A percentile compares a stretch with the other conserved stretches of the same genome.
Evolutionary conservation across 805 yeast species (phyloP).

Genomic region (Wickerhamiella bombiphila): DNA sequence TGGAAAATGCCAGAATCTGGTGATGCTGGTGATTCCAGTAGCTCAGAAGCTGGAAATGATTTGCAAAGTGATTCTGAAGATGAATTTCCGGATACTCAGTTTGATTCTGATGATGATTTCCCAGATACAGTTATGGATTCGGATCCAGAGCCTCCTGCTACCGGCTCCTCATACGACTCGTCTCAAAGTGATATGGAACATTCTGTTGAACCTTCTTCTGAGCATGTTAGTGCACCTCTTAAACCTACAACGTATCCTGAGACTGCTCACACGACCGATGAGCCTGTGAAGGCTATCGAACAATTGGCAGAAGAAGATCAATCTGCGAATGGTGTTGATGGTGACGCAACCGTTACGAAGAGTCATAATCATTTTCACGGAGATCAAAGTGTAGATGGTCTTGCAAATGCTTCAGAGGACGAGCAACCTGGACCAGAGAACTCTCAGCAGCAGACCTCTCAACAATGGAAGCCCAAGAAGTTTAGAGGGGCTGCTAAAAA

Average conservation of each 20-base stretch:
- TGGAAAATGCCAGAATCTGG: constrained; percentile 41
- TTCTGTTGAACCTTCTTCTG: constrained; percentile 2
- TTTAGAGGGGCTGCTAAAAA: constrained; percentile 69
- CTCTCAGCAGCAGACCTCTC: constrained; percentile 4
- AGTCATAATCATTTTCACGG: too few relatives aligned
- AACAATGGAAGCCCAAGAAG: constrained; percentile 7
- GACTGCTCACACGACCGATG: not conserved
- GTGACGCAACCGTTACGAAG: not conserved
- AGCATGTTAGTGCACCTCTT: not conserved
- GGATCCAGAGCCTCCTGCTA: constrained; percentile 15
- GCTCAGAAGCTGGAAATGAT: constrained; percentile 1
- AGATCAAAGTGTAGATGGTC: too few relatives aligned
- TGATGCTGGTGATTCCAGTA: constrained; percentile 8
- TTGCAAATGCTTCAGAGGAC: not conserved
- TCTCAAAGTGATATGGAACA: constrained; percentile 1
- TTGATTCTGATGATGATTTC: constrained; percentile 18
- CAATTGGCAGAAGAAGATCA: not conserved
- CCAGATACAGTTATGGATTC: constrained; percentile 17
- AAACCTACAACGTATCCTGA: not conserved
- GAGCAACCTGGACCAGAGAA: not conserved
- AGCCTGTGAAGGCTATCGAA: not conserved
- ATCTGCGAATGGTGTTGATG: not conserved
- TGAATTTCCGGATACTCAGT: constrained; percentile 16
- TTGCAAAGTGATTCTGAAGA: constrained; percentile 23
- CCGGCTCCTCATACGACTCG: not conserved